These are phyloP conservation scores for Suhomyces bribrorum DNA, from an alignment of 1,139 yeast species.

Conservation along the genomic window DNA sequence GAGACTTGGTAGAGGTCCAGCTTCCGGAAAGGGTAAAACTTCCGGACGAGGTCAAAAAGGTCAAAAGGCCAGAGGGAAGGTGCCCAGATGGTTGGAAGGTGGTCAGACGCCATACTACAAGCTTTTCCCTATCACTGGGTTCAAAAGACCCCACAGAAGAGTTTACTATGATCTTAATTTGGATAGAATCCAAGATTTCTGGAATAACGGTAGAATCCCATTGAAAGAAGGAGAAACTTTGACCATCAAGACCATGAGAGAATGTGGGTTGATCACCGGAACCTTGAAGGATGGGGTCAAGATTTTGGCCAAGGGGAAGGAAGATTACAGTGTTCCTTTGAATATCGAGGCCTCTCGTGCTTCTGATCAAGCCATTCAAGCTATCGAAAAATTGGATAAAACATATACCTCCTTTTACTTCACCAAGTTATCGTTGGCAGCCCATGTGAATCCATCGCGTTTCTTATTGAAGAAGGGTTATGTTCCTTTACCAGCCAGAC, in stretches of 20 bases:
- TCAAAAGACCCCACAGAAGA: slow-evolving; percentile 58
- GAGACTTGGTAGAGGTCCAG: slow-evolving; percentile 96
- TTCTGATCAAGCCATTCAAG: slow-evolving; percentile 66
- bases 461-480: slow-evolving; percentile 70
- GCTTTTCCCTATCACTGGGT: slow-evolving; percentile 89
- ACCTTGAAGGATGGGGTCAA: slow-evolving; percentile 78
- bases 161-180: slow-evolving; percentile 57
- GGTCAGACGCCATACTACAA: slow-evolving; percentile 95
- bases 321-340: slow-evolving; percentile 57
- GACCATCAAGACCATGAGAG: slow-evolving; percentile 63
- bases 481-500: slow-evolving; percentile 83
- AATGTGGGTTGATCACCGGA: slow-evolving; percentile 73
- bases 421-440: slow-evolving; percentile 65
- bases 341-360: slow-evolving; percentile 83
- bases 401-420: slow-evolving; percentile 72
- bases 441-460: slow-evolving; percentile 74
- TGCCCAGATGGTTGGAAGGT: slow-evolving; percentile 96
- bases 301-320: slow-evolving; percentile 69
- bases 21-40: slow-evolving; percentile 90
- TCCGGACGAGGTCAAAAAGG: slow-evolving; percentile 99
- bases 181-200: slow-evolving; percentile 59
- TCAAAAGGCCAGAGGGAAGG: slow-evolving; percentile 92
- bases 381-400: slow-evolving; percentile 74
- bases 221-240: slow-evolving; percentile 64
- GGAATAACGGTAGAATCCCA: slow-evolving; percentile 68